Evolutionary conservation across 1,139 yeast genomes (phyloP).

Genomic region (Debaryomyces psychrophilus): DNA sequence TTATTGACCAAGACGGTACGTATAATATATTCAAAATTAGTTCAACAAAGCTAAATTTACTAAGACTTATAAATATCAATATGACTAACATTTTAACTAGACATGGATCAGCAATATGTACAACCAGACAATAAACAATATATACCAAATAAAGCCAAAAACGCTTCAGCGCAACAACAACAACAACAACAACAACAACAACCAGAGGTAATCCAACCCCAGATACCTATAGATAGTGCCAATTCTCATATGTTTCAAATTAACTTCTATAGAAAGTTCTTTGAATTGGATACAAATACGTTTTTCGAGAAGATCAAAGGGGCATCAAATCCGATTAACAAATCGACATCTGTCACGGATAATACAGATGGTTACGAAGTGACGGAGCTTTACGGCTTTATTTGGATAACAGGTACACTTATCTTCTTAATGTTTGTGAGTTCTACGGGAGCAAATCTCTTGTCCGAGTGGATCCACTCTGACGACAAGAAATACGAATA

Average conservation of each 20-base stretch:
- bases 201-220: constrained; percentile 25
- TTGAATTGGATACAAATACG: constrained; percentile 65
- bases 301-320: constrained; percentile 50
- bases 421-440: constrained; percentile 74
- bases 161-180: constrained; percentile 10
- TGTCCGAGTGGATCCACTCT: constrained; percentile 50
- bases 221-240: constrained; percentile 16
- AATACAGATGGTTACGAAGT: constrained; percentile 39
- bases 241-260: constrained; percentile 55
- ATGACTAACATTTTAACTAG: neutral
- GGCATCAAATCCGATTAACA: constrained; percentile 50
- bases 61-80: neutral
- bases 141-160: constrained; percentile 10
- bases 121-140: constrained; percentile 6
- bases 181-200: no score
- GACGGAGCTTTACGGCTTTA: constrained; percentile 76
- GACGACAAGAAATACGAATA: constrained; percentile 52
- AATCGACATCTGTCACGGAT: constrained; percentile 21
- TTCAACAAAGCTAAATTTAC: neutral
- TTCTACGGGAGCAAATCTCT: constrained; percentile 55
- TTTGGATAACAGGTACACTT: constrained; percentile 84
- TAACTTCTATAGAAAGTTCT: constrained; percentile 58
- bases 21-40: neutral
- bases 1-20: constrained; percentile 7
- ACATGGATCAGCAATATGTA: constrained; percentile 6